Base-by-base conservation (phyloP, 176 grass and related monocot genomes). In the Thinopyrum elongatum region DNA sequence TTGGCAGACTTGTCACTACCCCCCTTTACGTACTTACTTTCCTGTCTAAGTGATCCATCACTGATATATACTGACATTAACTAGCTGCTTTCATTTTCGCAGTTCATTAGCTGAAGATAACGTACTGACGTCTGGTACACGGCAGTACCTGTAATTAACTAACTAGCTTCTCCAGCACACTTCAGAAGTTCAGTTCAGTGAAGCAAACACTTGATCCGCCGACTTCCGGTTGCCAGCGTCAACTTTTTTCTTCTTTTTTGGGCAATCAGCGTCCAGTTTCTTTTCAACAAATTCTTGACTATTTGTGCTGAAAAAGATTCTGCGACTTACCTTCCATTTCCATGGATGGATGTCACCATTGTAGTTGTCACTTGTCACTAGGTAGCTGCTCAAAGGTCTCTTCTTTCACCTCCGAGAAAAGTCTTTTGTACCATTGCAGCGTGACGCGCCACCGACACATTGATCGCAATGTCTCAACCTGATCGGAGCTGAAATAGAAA, bases 381-480 rank as follows among this genome's bases (percentile, higher is more conserved):
- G 70, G 38, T 66, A 7, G 29, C 53, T 55, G 72, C 59, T 19
- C 22, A 80, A 75, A 58, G 25, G 6, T 33, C 73, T 58, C 49
- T 4, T 39, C 26, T 79, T 66, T 79, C 80, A 46, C 2, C 66
- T 17, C 17, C 26, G 42, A 31, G 41, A 13, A 25, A 64, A 10
- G 3, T 7, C 31, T 22, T 51, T 31, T 57, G 41, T 65, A 80
- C n/a, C 39, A 23, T 70, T 82, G 29, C 88, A 19, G 35, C 21
- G 29, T 17, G 65, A 34, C 75, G 28, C 75, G 1, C 26, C 89
- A 84, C 80, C 85, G 85, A 87, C 89, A 73, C 84, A 1, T 21
- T 19, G 51, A 80, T 78, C 79, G 61, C 34, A 38, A 30, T 5
- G 34, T 19, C 25, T 3, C 38, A 38, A 71, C 49, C 10, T 44